Evolutionary conservation across 371 early-diverging fungal genomes (phyloP).

Genomic region (Chytridiales sp.): DNA sequence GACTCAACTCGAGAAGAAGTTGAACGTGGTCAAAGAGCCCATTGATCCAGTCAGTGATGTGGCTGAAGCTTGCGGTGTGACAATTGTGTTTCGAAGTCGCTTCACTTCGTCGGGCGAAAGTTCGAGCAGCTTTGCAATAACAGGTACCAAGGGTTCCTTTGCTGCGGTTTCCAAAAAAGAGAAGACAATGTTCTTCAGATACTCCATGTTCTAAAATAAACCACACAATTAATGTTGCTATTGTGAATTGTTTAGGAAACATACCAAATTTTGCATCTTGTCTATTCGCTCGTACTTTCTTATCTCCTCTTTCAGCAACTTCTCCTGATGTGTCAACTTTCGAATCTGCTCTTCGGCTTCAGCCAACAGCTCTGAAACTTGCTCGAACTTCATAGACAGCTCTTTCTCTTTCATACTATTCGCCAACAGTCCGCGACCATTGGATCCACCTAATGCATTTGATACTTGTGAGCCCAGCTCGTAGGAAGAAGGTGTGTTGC

Average conservation of each 20-base stretch:
- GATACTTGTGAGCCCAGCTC: not conserved
- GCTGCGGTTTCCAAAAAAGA: conserved; percentile 36
- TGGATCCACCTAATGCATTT: not conserved
- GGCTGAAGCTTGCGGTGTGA: too few species aligned
- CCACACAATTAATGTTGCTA: not conserved
- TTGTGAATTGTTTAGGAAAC: not conserved
- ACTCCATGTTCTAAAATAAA: conserved; percentile 30
- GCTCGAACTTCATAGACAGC: conserved; percentile 28
- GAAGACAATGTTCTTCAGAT: conserved; percentile 39
- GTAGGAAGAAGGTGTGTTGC: not conserved
- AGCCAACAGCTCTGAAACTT: conserved; percentile 29
- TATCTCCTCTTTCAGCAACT: conserved; percentile 37
- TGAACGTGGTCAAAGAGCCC: too few species aligned
- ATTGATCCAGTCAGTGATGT: too few species aligned
- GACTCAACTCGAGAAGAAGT: too few species aligned
- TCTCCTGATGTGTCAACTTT: conserved; percentile 22
- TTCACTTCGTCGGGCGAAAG: conserved; percentile 32
- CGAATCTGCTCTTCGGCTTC: conserved; percentile 34
- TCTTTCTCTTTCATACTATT: conserved; percentile 23
- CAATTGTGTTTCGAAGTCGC: conserved; percentile 10
- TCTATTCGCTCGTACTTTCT: conserved; percentile 30
- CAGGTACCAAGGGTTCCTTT: conserved; percentile 32
- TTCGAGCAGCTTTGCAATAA: conserved; percentile 34
- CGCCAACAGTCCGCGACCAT: not conserved
- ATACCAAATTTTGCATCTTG: conserved; percentile 30